Base-by-base conservation (phyloP, 1,284 basidiomycete species). In the Tremellales sp. region DNA sequence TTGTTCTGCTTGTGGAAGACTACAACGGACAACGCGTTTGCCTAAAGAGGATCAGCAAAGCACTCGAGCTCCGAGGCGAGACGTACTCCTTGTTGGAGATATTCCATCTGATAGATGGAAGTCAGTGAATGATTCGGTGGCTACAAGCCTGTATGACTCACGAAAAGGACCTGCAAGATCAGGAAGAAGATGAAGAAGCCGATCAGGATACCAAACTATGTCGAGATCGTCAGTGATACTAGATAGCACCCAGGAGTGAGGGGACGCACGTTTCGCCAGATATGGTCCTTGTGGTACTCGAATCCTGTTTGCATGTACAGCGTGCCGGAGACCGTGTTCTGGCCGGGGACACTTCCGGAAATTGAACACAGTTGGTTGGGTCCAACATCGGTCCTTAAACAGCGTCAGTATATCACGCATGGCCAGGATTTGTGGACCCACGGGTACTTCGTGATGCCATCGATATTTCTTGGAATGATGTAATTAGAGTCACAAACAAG, bases 1-100 rank as follows among this genome's bases (percentile, higher is more conserved):
- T 75, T 73, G 57, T 79, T 76, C 61, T 88, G 86, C 58, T 81
- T 83, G n/a, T 82, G 81, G 62, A 80, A 88, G 24, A 88, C 78
- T 51, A 79, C 76, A 54, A 83, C 70, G 2, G 66, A 47, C 16
- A 66, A 54, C 50, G 62, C 58, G 26, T 57, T 47, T n/a, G 59
- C 55, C 51, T 56, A 33, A n/a, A n/a, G 13, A 31, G 43, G n/a
- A 43, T 39, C 24, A 28, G 10, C 22, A 14, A 10, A 39, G 25
- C 8, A 8, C 5, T 5, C 12, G 6, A 42, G 18, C n/a, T 19
- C 16, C n/a, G 6, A 25, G 7, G 10, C 21, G 18, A n/a, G 5
- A 49, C 49, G 40, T 37, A 49, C 63, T 18, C 68, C 69, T 40
- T 65, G 60, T 54, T 66, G 59, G 22, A 72, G 55, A 39, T 53